These are phyloP conservation scores for Medicago lupulina DNA, from an alignment of 306 rosid genomes.

Conservation along the genomic window DNA sequence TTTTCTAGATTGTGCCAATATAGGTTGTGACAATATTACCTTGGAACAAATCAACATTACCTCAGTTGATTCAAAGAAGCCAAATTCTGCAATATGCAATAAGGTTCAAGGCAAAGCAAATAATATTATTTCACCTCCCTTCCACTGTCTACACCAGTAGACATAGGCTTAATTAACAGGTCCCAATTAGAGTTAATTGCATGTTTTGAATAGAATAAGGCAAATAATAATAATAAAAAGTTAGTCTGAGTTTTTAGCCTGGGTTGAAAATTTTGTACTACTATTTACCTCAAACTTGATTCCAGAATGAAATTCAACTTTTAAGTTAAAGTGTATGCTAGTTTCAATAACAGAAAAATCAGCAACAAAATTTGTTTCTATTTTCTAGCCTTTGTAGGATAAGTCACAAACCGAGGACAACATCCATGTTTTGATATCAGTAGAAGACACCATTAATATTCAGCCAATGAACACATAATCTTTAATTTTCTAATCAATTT, in stretches of 20 bases:
- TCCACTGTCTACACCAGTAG: conserved; percentile 1
- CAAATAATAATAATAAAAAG: background rate
- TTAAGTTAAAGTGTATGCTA: background rate
- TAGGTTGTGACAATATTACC: conserved; percentile 37
- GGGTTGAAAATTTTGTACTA: background rate
- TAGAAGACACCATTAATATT: background rate
- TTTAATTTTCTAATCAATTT: conserved; percentile 9
- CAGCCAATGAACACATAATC: background rate
- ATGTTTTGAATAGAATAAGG: too few species aligned
- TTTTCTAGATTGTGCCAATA: conserved; percentile 41
- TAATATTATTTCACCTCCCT: conserved; percentile 14
- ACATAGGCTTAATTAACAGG: too few species aligned
- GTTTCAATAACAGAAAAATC: background rate
- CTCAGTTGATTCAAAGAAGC: conserved; percentile 36
- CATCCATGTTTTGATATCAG: background rate
- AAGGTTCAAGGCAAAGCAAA: conserved; percentile 24
- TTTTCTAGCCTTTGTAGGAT: background rate
- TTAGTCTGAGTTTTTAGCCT: background rate
- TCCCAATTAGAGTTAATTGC: too few species aligned
- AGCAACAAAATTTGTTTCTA: background rate
- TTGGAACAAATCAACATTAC: conserved; percentile 24
- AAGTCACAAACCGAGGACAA: background rate
- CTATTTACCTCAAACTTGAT: background rate
- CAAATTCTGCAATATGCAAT: conserved; percentile 38
- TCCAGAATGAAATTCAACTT: background rate